These are phyloP conservation scores for Annulohypoxylon nitens DNA, from an alignment of 495 filamentous ascomycete genomes.

Conservation along the genomic window DNA sequence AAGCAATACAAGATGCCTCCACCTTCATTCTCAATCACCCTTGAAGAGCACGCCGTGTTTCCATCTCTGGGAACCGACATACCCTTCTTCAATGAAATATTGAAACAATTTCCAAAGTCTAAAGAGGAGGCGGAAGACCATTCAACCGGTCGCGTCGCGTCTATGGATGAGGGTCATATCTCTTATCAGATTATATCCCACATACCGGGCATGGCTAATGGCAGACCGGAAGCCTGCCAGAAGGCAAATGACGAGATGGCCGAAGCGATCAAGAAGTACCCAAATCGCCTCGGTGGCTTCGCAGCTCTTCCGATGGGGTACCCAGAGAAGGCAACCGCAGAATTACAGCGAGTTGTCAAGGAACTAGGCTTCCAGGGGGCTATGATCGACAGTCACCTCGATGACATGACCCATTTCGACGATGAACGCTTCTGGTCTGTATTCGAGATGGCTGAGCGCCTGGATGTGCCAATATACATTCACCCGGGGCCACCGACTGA, in stretches of 20 bases:
- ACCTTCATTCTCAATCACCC: slow-evolving; percentile 58
- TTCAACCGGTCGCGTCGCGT: slow-evolving; percentile 58
- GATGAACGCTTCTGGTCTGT: slow-evolving; percentile 53
- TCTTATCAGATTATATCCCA: slow-evolving; percentile 71
- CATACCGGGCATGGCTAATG: slow-evolving; percentile 52
- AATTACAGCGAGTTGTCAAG: slow-evolving; percentile 60
- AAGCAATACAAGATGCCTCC: slow-evolving; percentile 16
- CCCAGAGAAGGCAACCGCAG: slow-evolving; percentile 59
- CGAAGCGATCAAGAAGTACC: slow-evolving; percentile 58
- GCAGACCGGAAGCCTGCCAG: slow-evolving; percentile 53
- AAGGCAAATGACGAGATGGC: slow-evolving; percentile 68
- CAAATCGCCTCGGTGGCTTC: slow-evolving; percentile 66
- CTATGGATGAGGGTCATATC: slow-evolving; percentile 66
- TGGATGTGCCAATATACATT: slow-evolving; percentile 71
- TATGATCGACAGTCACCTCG: slow-evolving; percentile 66
- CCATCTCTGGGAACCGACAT: slow-evolving; percentile 55
- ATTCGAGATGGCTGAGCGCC: slow-evolving; percentile 62
- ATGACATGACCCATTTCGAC: slow-evolving; percentile 64
- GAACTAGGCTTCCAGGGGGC: slow-evolving; percentile 68
- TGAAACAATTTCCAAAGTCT: slow-evolving; percentile 46
- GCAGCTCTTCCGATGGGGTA: slow-evolving; percentile 65
- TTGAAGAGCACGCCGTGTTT: slow-evolving; percentile 69
- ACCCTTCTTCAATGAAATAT: slow-evolving; percentile 23
- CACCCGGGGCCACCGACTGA: slow-evolving; percentile 64
- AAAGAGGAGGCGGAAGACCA: slow-evolving; percentile 56